Percentiles rank a stretch among this genome's conserved stretches.
Conservation (phyloP, 2,329 filamentous ascomycete genomes). For the Colletotrichum neosansevieriae region DNA sequence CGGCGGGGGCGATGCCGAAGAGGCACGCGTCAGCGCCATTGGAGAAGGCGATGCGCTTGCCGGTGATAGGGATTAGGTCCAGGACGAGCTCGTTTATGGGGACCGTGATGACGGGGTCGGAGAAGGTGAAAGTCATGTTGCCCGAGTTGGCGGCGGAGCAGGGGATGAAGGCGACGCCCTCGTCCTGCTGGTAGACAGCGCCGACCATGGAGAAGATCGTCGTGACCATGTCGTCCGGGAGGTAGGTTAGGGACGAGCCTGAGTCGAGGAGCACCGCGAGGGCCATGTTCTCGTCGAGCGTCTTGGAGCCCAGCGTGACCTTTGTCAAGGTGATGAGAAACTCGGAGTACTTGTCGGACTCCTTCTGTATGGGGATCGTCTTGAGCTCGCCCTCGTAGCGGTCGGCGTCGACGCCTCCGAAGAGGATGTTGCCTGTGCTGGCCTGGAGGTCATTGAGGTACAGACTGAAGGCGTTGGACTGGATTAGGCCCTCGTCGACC, state of each 20-base stretch:
- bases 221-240: slow-evolving; percentile 67
- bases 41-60: slow-evolving; percentile 62
- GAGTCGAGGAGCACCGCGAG: slow-evolving; percentile 78
- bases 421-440: slow-evolving; percentile 75
- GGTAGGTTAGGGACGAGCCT: slow-evolving; percentile 75
- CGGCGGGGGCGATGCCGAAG: slow-evolving; percentile 75
- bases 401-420: slow-evolving; percentile 78
- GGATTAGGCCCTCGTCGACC: slow-evolving; percentile 69
- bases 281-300: slow-evolving; percentile 61
- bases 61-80: slow-evolving; percentile 59
- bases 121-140: slow-evolving; percentile 67
- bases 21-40: slow-evolving; percentile 70
- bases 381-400: slow-evolving; percentile 73
- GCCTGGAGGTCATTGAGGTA: slow-evolving; percentile 81
- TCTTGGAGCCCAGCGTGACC: slow-evolving; percentile 58
- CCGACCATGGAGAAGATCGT: slow-evolving; percentile 69
- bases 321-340: slow-evolving; percentile 78
- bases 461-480: slow-evolving; percentile 77
- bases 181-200: slow-evolving; percentile 66
- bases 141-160: slow-evolving; percentile 62
- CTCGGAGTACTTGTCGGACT: slow-evolving; percentile 65
- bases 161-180: slow-evolving; percentile 71
- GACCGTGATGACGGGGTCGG: slow-evolving; percentile 65
- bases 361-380: slow-evolving; percentile 74
- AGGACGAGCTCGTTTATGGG: slow-evolving; percentile 71